These are phyloP conservation scores for Pseudocercospora fuligena DNA, from an alignment of 2,329 filamentous ascomycete species.

Conservation along the genomic window DNA sequence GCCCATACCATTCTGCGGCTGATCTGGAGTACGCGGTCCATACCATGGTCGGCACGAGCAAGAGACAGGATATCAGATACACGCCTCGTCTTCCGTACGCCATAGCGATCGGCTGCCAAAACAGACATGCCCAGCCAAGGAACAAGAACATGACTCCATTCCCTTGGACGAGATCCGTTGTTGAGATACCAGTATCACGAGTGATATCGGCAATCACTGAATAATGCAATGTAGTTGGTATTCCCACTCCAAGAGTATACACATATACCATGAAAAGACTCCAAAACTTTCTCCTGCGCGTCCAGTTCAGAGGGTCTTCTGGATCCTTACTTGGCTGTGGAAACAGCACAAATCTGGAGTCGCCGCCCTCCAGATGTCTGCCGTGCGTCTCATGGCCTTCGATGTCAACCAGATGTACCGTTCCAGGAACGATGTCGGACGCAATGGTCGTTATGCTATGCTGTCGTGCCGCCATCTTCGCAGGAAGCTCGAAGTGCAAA, in stretches of 20 bases:
- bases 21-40: constrained; percentile 28
- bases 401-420: constrained; percentile 28
- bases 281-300: constrained; percentile 27
- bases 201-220: constrained; percentile 42
- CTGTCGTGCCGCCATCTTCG: not conserved
- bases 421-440: constrained; percentile 26
- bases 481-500: no score
- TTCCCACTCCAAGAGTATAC: constrained; percentile 43
- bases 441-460: not conserved
- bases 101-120: constrained; percentile 55
- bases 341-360: constrained; percentile 28
- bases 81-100: constrained; percentile 45
- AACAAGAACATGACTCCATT: constrained; percentile 47
- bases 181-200: constrained; percentile 29
- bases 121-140: constrained; percentile 51
- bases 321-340: constrained; percentile 31
- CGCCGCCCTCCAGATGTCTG: constrained; percentile 13
- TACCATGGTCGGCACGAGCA: constrained; percentile 29
- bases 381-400: constrained; percentile 3
- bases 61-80: constrained; percentile 31
- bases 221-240: constrained; percentile 41
- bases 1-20: constrained; percentile 24
- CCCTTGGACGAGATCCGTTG: constrained; percentile 33
- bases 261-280: constrained; percentile 27
- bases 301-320: constrained; percentile 35